Evolutionary conservation across 495 filamentous ascomycete species (phyloP), one percentile per base, ranked within the genome.

Genomic region (Tuber indicum): DNA sequence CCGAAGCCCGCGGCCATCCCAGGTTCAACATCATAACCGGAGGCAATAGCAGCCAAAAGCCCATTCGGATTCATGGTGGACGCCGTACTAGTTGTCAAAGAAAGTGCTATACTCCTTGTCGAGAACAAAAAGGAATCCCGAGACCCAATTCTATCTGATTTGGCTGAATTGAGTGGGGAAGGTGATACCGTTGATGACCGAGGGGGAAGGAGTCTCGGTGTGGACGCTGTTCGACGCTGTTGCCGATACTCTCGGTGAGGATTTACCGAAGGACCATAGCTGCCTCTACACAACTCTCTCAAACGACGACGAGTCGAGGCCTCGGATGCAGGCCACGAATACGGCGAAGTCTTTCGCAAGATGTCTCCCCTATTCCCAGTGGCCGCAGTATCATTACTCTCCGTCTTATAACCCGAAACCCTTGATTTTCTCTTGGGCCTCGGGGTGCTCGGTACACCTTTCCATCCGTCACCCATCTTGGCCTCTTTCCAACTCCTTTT

Each of bases 81-180:
- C 21, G 94, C 88, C 14, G 92, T 92, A 84, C 92, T 94, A 32
- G 93, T 88, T 6, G 90, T 88, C 49, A 99, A 89, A 49, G 96
- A 98, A 52, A 97, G 85, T 66, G 92, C 91, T 85, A 98, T 91
- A 74, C 96, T 94, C 69, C 92, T 91, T 17, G 91, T 93, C 5
- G 90, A 88, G 42, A 88, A 88, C 39, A 82, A 72, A 58, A 81
- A 81, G 43, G 82, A 41, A 75, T 83, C 77, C 16, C 75, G 79
- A 9, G 77, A 62, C 43, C 62, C 76, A 2, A 75, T 21, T 42
- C 78, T 76, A 72, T 81, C 62, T 19, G 72, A 77, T 70, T 44
- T 49, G 32, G 76, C 44, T 36, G 73, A 76, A 72, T 76, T 69
- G 49, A 78, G 70, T 36, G 76, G 81, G 36, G 85, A 83, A 16